Evolutionary conservation across 2,329 filamentous ascomycete genomes (phyloP), one percentile per base, ranked within the genome.

Genomic region (Exophiala sp.): DNA sequence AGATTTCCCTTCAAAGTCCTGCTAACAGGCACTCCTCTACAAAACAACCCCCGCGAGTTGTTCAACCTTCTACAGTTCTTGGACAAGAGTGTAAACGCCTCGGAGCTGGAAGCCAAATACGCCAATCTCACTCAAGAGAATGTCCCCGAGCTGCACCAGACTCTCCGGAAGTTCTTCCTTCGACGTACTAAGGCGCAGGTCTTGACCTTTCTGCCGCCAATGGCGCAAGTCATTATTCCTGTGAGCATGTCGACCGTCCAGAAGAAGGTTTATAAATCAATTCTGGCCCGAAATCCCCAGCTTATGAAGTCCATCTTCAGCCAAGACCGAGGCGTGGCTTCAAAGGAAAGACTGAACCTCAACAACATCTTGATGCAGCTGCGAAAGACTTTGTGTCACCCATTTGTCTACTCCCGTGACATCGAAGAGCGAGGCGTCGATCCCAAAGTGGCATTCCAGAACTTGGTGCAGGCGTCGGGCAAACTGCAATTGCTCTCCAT

Each of bases 1-100:
- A 84, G 80, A 43, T 82, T 90, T 23, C 86, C 86, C 0, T 96
- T 93, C 69, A 83, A 88, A 46, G 76, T 95, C 32, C 77, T 98
- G 1, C 75, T 98, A 27, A 97, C 91, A 1, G 68, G 89, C 1
- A 98, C 93, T 0, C 93, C 93, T 0, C 71, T 98, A 30, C 73
- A 75, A 46, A 75, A 98, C 68, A 97, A 96, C 65, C 87, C 88
- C 59, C 79, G 89, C 40, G 93, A 98, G 66, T 73, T 98, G 0
- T 97, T 97, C 73, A 98, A 96, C 63, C 75, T 98, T n/a, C 71
- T 98, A 2, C 91, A 97, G 58, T 98, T 98, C 66, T 78, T 96
- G 37, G 89, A 98, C 62, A 77, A 81, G 5, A 73, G 71, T 1
- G 78, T 81, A 50, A 70, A 89, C 59, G 90, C 93, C 0, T 79